Evolutionary conservation across 2,329 filamentous ascomycete genomes (phyloP).

Genomic region (Fusarium sp.): DNA sequence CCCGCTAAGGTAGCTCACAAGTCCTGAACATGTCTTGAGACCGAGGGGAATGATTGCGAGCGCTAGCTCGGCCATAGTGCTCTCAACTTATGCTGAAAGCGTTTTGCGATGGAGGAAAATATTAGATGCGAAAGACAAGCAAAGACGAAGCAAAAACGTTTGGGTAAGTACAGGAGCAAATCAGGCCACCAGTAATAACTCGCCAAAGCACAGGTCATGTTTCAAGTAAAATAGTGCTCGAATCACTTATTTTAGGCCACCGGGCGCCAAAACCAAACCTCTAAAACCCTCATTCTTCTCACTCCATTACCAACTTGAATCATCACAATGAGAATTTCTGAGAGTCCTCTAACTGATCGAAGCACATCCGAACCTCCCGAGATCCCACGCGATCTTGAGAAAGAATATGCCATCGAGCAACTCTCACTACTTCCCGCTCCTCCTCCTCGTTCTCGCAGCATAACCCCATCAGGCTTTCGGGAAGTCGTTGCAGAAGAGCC

Average conservation of each 20-base stretch:
- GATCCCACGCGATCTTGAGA: neutral
- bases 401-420: neutral
- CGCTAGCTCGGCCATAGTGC: neutral
- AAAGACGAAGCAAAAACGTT: neutral
- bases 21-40: neutral
- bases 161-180: neutral
- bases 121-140: no score
- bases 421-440: neutral
- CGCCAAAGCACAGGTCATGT: neutral
- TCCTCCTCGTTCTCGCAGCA: neutral
- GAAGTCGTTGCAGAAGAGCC: neutral
- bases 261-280: accelerated
- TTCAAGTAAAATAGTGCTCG: neutral
- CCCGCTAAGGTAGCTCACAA: neutral
- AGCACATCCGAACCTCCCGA: neutral
- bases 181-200: neutral
- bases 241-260: neutral
- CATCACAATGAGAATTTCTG: neutral
- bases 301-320: accelerated
- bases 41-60: neutral
- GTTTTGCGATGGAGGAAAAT: neutral
- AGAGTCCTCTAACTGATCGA: neutral
- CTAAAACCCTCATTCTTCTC: neutral
- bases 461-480: neutral
- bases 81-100: accelerated